These are phyloP conservation scores for Agaricus bisporus DNA, from an alignment of 768 basidiomycete species.

Conservation along the genomic window DNA sequence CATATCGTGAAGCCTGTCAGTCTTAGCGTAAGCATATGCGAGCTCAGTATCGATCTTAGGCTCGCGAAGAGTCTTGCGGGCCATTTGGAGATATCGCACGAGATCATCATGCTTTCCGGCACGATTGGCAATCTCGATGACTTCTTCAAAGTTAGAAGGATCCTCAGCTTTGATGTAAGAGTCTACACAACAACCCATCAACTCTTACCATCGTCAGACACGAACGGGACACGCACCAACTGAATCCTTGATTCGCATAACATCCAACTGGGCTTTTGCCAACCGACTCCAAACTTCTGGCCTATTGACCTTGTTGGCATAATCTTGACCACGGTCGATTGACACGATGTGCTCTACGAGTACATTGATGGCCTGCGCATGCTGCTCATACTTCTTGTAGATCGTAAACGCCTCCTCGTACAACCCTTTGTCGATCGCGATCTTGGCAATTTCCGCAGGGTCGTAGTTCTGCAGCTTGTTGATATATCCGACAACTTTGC, in stretches of 20 bases:
- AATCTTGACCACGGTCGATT: constrained; percentile 93
- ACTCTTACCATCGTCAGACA: neutral
- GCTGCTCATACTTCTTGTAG: constrained; percentile 96
- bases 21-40: constrained; percentile 96
- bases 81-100: constrained; percentile 97
- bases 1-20: constrained; percentile 96
- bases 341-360: constrained; percentile 98
- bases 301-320: constrained; percentile 92
- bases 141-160: constrained; percentile 88
- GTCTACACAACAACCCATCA: constrained; percentile 37
- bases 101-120: constrained; percentile 94
- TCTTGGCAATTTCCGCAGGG: constrained; percentile 88
- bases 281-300: constrained; percentile 97
- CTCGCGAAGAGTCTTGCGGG: constrained; percentile 92
- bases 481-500: constrained; percentile 97
- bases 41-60: constrained; percentile 98
- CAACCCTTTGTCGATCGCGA: constrained; percentile 92
- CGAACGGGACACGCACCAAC: constrained; percentile 57
- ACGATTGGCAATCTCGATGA: constrained; percentile 91
- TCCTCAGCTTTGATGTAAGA: constrained; percentile 98
- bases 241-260: constrained; percentile 95
- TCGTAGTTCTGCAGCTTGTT: constrained; percentile 97
- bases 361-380: constrained; percentile 94
- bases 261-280: constrained; percentile 98
- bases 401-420: constrained; percentile 96